Evolutionary conservation across 768 basidiomycete genomes (phyloP).

Genomic region (Xerocomus potaroensis): DNA sequence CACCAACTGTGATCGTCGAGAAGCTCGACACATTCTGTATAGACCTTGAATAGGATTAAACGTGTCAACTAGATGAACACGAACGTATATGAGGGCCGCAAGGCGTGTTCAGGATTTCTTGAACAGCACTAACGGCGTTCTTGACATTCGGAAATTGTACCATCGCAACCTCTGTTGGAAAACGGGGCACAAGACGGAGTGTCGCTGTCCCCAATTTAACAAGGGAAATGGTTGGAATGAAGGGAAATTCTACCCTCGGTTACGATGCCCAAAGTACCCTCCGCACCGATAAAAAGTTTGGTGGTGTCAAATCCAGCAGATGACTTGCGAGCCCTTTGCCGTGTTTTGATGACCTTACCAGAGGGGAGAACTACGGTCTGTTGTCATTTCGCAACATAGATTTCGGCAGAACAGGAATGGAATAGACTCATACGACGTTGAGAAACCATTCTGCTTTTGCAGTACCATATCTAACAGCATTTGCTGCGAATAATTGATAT

Average conservation of each 20-base stretch:
- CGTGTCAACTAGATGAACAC: slow-evolving; percentile 18
- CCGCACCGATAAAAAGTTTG: slow-evolving; percentile 86
- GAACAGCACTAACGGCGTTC: slow-evolving; percentile 74
- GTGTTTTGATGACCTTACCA: slow-evolving; percentile 85
- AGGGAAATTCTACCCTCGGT: slow-evolving; percentile 56
- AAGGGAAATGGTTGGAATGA: neutral
- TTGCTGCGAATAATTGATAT: slow-evolving; percentile 40
- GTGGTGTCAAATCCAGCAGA: slow-evolving; percentile 85
- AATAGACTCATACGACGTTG: slow-evolving; percentile 52
- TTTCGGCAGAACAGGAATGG: neutral
- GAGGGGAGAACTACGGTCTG: slow-evolving; percentile 82
- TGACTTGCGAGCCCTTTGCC: slow-evolving; percentile 74
- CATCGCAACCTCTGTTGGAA: slow-evolving; percentile 85
- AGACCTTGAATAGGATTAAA: neutral
- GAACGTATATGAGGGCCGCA: slow-evolving; percentile 71
- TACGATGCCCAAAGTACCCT: slow-evolving; percentile 87
- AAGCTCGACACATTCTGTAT: slow-evolving; percentile 80
- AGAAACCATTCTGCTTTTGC: slow-evolving; percentile 87
- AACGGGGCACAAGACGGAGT: slow-evolving; percentile 69
- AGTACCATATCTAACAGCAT: slow-evolving; percentile 83
- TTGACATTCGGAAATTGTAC: slow-evolving; percentile 81
- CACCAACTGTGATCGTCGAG: slow-evolving; percentile 68
- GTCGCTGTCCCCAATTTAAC: slow-evolving; percentile 49
- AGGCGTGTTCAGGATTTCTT: slow-evolving; percentile 69
- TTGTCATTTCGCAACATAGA: neutral